Evolutionary conservation across 2,329 filamentous ascomycete species (phyloP), one percentile per base, ranked within the genome.

Genomic region (Penicillium sp.): DNA sequence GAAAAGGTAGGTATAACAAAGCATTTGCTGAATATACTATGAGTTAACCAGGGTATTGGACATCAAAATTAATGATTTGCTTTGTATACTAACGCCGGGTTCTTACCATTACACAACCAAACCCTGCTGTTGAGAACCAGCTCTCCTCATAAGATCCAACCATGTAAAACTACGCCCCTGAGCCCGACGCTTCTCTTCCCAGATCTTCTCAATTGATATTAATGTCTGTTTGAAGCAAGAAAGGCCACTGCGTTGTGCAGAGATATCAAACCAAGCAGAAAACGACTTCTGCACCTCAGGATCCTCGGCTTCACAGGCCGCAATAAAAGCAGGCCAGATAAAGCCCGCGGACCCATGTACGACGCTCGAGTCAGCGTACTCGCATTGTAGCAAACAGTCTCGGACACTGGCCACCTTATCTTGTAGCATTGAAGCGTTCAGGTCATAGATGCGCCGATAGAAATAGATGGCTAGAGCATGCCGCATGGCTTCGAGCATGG

Each of bases 401-500:
- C 75, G 60, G 0, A 77, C 70, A 14, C 70, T 70, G 1, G 62
- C 58, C 0, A 80, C 77, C 3, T 68, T 60, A 4, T 72, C 65
- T 48, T 80, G 77, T 0, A 80, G 53, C 3, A 79, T 70, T 47
- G 74, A 73, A 10, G 76, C 69, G 31, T 76, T 75, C 5, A 77
- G 57, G 39, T 77, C 69, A 60, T 77, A 73, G 8, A 81, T 74
- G 5, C 77, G 67, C 1, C 78, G 70, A 58, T 80, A 79, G 48
- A 80, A 80, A 61, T 78, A 80, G 3, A 81, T 79, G 5, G 75
- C 65, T 11, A 80, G 59, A 0, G 77, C 77, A 33, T 77, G 71
- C 9, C 78, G 75, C 54, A 81, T 75, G 8, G 77, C 77, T 0
- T 70, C 60, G 0, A 74, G 62, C 60, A 77, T 71, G 49, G 63